Evolutionary conservation across 1,139 yeast genomes (phyloP).

Genomic region (Yamadazyma songkhlaensis): DNA sequence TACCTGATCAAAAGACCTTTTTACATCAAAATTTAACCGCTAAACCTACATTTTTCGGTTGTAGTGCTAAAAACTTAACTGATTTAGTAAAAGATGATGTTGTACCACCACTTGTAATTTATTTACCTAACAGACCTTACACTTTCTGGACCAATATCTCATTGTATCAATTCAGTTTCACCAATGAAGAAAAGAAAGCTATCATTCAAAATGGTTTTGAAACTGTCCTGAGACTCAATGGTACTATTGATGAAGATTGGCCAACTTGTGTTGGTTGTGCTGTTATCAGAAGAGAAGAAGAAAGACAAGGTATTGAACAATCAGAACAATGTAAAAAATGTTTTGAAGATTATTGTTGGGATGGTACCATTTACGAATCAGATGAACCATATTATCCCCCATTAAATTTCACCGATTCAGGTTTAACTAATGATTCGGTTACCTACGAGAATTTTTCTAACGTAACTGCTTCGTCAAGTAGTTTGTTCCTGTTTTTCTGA

Average conservation of each 20-base stretch:
- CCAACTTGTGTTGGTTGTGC: constrained; percentile 45
- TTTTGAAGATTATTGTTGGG: constrained; percentile 42
- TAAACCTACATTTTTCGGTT: constrained; percentile 44
- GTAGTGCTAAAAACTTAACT: constrained; percentile 39
- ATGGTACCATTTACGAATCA: constrained; percentile 22
- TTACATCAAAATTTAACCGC: constrained; percentile 36
- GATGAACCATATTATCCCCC: constrained; percentile 16
- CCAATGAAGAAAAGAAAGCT: constrained; percentile 31
- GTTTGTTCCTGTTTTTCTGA: too few relatives aligned
- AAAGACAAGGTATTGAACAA: constrained; percentile 36
- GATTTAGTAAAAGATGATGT: constrained; percentile 31
- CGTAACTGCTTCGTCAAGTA: background rate
- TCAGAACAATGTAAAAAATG: constrained; percentile 38
- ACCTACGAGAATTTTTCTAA: background rate
- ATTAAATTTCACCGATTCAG: constrained; percentile 28
- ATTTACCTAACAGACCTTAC: constrained; percentile 41
- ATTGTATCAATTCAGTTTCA: constrained; percentile 31
- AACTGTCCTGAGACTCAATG: constrained; percentile 27
- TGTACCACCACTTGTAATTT: constrained; percentile 37
- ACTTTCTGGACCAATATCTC: constrained; percentile 37
- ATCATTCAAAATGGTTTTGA: constrained; percentile 42
- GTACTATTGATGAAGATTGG: constrained; percentile 37
- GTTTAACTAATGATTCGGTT: constrained; percentile 26
- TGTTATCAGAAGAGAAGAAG: constrained; percentile 42
- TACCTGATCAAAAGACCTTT: constrained; percentile 34